These are phyloP conservation scores for Venturia nashicola DNA, from an alignment of 2,329 filamentous ascomycete genomes.

Conservation along the genomic window DNA sequence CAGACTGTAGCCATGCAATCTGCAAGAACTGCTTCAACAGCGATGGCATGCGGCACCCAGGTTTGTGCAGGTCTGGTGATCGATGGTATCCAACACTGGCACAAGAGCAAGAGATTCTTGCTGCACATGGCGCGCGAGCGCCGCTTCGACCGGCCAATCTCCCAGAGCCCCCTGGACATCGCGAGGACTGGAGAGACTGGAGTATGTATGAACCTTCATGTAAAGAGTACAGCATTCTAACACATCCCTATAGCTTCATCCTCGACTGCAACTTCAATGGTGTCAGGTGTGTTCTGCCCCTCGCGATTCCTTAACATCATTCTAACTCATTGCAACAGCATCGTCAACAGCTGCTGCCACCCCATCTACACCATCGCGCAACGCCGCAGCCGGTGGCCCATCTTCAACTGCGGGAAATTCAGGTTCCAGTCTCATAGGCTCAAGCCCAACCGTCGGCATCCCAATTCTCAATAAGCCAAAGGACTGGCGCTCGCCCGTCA, in stretches of 20 bases:
- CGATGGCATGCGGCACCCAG: neutral
- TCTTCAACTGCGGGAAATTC: neutral
- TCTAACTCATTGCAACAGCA: neutral
- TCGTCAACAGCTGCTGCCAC: neutral
- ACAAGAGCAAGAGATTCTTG: neutral
- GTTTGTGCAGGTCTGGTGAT: neutral
- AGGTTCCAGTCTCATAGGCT: neutral
- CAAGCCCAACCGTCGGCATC: neutral
- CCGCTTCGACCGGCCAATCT: neutral
- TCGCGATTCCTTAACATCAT: neutral
- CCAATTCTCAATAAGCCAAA: neutral
- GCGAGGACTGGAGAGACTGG: neutral
- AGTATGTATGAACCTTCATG: neutral
- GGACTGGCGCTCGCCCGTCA: neutral
- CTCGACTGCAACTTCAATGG: neutral
- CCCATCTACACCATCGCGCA: neutral
- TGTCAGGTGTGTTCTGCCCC: neutral
- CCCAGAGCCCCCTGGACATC: neutral
- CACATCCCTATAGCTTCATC: neutral
- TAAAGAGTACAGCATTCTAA: neutral
- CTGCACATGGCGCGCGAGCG: neutral
- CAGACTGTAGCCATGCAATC: neutral
- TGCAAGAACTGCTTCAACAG: neutral
- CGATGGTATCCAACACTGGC: neutral
- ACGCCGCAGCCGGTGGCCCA: neutral